These are phyloP conservation scores for Eragrostis tef DNA, from an alignment of 202 grass and related monocot species.

Conservation along the genomic window DNA sequence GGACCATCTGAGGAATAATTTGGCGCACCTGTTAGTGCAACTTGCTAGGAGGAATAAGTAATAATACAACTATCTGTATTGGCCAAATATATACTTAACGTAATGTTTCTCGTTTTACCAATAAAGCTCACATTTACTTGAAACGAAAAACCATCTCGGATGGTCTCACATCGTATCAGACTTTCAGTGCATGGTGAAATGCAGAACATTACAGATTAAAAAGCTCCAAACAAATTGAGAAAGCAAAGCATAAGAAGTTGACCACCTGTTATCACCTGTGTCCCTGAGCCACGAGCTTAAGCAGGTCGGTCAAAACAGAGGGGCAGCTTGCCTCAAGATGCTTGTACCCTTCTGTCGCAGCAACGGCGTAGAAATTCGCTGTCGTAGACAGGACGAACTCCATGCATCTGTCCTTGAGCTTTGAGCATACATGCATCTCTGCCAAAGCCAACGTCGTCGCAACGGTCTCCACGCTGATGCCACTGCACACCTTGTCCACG, in stretches of 20 bases:
- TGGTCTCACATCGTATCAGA: too few species aligned
- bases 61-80: too few species aligned
- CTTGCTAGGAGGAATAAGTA: too few species aligned
- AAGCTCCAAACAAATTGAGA: not conserved
- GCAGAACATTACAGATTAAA: not conserved
- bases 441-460: slow-evolving; percentile 26
- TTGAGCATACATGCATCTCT: slow-evolving; percentile 22
- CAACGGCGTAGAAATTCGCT: not conserved
- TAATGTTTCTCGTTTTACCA: too few species aligned
- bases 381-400: slow-evolving; percentile 18
- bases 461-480: not conserved
- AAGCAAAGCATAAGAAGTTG: not conserved
- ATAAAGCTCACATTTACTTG: too few species aligned
- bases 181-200: not conserved
- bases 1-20: too few species aligned
- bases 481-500: not conserved
- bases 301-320: slow-evolving; percentile 9
- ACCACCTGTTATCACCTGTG: not conserved
- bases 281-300: not conserved
- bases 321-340: slow-evolving; percentile 18
- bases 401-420: slow-evolving; percentile 45
- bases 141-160: too few species aligned
- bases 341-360: not conserved
- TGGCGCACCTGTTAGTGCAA: too few species aligned
- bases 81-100: too few species aligned